These are phyloP conservation scores for Astrocystis sublimbata DNA, from an alignment of 495 filamentous ascomycete species.

Conservation along the genomic window DNA sequence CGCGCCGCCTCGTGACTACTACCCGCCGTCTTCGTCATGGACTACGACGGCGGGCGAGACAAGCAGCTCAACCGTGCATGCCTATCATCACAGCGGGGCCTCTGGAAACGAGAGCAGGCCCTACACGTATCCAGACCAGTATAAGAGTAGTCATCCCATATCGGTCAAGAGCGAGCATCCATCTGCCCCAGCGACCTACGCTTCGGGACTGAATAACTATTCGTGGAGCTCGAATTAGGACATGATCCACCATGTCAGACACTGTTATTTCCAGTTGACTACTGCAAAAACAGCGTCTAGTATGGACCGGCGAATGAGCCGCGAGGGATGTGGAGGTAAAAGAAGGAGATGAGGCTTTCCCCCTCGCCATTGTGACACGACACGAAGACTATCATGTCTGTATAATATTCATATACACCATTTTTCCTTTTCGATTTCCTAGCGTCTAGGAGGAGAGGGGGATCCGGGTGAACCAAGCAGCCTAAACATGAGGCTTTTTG, in stretches of 20 bases:
- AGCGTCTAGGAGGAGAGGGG: conserved; percentile 26
- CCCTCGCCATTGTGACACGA: conserved; percentile 23
- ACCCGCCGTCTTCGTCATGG: conserved; percentile 47
- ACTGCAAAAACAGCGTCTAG: conserved; percentile 1
- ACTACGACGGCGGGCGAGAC: conserved; percentile 45
- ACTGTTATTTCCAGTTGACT: conserved; percentile 16
- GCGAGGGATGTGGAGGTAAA: conserved; percentile 5
- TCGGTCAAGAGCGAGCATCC: conserved; percentile 32
- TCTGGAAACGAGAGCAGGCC: conserved; percentile 37
- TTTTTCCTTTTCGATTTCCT: conserved; percentile 25
- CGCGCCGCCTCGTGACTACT: conserved; percentile 47
- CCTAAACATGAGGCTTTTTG: conserved; percentile 5
- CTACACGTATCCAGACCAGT: conserved; percentile 42
- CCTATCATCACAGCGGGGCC: conserved; percentile 34
- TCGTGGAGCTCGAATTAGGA: conserved; percentile 37
- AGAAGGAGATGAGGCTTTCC: conserved; percentile 14
- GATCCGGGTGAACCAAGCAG: conserved; percentile 24
- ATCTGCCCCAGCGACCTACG: conserved; percentile 32
- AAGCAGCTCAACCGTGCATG: conserved; percentile 35
- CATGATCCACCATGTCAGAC: background rate
- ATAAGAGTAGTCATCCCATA: conserved; percentile 24
- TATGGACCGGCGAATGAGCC: background rate
- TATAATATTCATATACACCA: conserved; percentile 36
- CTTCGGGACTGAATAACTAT: conserved; percentile 36
- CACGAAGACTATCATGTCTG: conserved; percentile 26